phyloP scores from a whole-genome alignment of 2,329 filamentous ascomycete species.

The Sporothrix brasiliensis region DNA sequence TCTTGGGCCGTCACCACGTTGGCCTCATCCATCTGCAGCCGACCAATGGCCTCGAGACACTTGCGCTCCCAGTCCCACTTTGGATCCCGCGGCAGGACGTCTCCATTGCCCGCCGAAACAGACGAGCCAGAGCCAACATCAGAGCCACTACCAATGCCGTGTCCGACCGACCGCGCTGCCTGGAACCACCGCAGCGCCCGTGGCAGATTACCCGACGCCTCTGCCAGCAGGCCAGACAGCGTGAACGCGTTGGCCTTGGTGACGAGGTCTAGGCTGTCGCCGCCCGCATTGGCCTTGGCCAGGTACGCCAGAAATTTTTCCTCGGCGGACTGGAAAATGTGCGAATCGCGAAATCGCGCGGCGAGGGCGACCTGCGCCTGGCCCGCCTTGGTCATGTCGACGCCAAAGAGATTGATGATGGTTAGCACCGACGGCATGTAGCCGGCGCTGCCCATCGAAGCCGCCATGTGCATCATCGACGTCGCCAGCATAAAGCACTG shows the following conservation, averaged over 20 bases:
- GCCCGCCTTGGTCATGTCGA: conserved; percentile 28
- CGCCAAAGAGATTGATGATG: conserved; percentile 36
- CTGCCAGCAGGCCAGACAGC: conserved; percentile 42
- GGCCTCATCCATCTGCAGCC: neutral
- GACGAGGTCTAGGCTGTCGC: neutral
- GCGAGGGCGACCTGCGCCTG: neutral
- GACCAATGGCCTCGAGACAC: conserved; percentile 40
- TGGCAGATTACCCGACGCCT: conserved; percentile 34
- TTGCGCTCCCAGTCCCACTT: conserved; percentile 45
- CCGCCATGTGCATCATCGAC: conserved; percentile 45
- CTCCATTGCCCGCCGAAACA: neutral
- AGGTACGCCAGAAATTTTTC: conserved; percentile 38
- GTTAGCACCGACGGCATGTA: conserved; percentile 47
- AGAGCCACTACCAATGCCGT: neutral
- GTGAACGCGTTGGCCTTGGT: conserved; percentile 45
- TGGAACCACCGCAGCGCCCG: conserved; percentile 41
- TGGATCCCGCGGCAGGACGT: conserved; percentile 16
- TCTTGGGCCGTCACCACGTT: neutral
- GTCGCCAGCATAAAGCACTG: conserved; percentile 37
- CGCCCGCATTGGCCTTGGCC: neutral
- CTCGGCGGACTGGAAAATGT: conserved; percentile 37
- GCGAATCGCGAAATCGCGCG: conserved; percentile 29
- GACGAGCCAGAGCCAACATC: neutral
- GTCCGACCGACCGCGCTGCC: conserved; percentile 29
- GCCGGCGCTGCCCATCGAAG: conserved; percentile 35